These are phyloP conservation scores for Leucosporidium scottii DNA, from an alignment of 768 basidiomycete species.

Conservation along the genomic window DNA sequence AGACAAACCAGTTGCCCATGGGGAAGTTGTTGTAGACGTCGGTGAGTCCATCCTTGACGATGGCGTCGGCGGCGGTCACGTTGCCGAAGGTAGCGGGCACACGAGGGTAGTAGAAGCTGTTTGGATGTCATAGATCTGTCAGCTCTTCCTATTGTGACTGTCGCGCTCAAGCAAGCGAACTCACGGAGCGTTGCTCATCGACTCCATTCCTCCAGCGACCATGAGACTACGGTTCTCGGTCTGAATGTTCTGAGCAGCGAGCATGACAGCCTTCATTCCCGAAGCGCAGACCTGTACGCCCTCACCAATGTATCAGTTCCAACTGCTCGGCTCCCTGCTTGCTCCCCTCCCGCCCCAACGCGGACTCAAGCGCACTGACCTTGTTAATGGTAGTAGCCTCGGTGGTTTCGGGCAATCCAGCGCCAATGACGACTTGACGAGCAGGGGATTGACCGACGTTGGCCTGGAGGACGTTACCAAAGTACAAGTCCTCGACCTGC, in stretches of 20 bases:
- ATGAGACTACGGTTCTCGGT: constrained; percentile 78
- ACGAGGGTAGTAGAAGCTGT: constrained; percentile 46
- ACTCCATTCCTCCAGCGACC: constrained; percentile 96
- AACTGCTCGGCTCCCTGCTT: too few relatives aligned
- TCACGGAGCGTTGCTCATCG: constrained; percentile 98
- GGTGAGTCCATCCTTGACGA: constrained; percentile 88
- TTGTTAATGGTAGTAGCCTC: constrained; percentile 99
- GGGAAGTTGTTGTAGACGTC: constrained; percentile 96
- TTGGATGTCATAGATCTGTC: not conserved
- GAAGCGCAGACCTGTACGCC: constrained; percentile 60
- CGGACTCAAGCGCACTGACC: constrained; percentile 27
- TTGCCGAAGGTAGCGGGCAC: constrained; percentile 63
- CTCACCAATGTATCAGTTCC: too few relatives aligned
- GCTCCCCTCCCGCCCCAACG: too few relatives aligned
- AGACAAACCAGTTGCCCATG: constrained; percentile 79
- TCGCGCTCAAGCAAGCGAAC: constrained; percentile 42
- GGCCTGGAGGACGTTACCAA: constrained; percentile 96
- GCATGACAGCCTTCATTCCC: constrained; percentile 89
- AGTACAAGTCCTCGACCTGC: constrained; percentile 84
- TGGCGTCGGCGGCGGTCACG: constrained; percentile 75
- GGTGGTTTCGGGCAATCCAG: constrained; percentile 74
- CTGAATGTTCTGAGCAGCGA: constrained; percentile 84
- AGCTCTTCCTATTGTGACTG: not conserved
- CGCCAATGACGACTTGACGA: constrained; percentile 83
- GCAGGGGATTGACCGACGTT: constrained; percentile 98